phyloP scores from a whole-genome alignment of 1,284 basidiomycete genomes.

The Ganoderma sp. region DNA sequence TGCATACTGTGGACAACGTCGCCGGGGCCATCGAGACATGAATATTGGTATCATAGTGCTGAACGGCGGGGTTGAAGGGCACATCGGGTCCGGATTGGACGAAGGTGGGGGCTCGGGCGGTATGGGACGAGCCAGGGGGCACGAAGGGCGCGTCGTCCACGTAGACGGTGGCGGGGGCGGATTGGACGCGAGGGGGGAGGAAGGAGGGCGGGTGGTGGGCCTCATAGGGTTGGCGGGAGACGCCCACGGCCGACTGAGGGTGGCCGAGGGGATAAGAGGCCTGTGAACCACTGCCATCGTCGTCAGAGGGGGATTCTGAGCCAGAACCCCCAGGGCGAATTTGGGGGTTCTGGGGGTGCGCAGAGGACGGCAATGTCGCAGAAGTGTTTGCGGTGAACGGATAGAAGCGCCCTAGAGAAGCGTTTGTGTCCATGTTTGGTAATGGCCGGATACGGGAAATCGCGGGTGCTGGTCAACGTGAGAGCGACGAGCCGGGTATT shows the following conservation, averaged over 20 bases:
- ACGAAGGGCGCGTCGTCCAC: constrained; percentile 34
- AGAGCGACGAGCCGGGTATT: constrained; percentile 25
- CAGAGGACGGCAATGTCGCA: constrained; percentile 29
- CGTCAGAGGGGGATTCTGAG: constrained; percentile 31
- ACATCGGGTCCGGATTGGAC: constrained; percentile 22
- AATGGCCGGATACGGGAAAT: constrained; percentile 36
- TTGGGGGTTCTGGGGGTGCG: constrained; percentile 24
- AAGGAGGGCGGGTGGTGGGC: constrained; percentile 25
- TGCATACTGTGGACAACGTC: constrained; percentile 26
- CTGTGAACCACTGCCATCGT: constrained; percentile 27
- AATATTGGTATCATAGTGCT: constrained; percentile 19
- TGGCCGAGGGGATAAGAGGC: constrained; percentile 25
- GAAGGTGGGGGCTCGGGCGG: constrained; percentile 22
- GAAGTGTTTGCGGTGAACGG: constrained; percentile 29
- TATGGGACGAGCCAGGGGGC: constrained; percentile 23
- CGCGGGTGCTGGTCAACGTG: constrained; percentile 34
- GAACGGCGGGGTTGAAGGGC: constrained; percentile 15
- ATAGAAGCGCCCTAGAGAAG: constrained; percentile 35
- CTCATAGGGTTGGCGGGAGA: constrained; percentile 24
- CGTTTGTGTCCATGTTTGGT: constrained; percentile 36
- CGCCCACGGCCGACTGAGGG: constrained; percentile 22
- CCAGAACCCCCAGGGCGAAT: constrained; percentile 28
- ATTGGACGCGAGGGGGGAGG: constrained; percentile 23
- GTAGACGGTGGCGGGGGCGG: constrained; percentile 31
- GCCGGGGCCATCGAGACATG: constrained; percentile 25